Conservation (phyloP, 768 basidiomycete species). For the Phanerochaete carnosa region DNA sequence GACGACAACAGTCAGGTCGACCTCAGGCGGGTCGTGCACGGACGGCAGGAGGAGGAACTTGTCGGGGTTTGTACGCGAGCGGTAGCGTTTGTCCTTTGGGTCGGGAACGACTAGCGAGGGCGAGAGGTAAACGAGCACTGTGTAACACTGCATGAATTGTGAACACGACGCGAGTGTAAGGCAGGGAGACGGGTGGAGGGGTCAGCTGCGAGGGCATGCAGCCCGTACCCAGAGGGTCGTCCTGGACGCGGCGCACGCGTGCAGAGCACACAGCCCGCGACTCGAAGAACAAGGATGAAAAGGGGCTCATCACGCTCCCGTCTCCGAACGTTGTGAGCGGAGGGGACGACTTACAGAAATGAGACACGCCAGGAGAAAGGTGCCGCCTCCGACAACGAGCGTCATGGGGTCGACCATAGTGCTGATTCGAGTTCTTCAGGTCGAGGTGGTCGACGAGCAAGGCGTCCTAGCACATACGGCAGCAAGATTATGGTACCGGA, state of each 20-base stretch:
- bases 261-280: conserved; percentile 44
- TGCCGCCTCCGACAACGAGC: background rate
- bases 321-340: background rate
- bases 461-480: background rate
- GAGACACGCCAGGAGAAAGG: conserved; percentile 17
- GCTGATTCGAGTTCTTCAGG: background rate
- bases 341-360: conserved; percentile 20
- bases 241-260: conserved; percentile 55
- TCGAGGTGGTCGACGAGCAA: background rate
- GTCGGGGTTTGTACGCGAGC: conserved; percentile 49
- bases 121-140: conserved; percentile 69
- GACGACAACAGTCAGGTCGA: conserved; percentile 79
- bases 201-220: conserved; percentile 23
- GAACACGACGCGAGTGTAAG: conserved; percentile 7
- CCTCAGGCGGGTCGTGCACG: conserved; percentile 50
- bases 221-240: conserved; percentile 60
- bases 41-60: conserved; percentile 54
- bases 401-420: background rate
- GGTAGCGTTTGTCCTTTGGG: conserved; percentile 69
- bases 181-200: conserved; percentile 23
- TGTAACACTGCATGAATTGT: conserved; percentile 53
- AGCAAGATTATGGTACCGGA: too few species aligned
- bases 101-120: conserved; percentile 62
- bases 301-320: conserved; percentile 51
- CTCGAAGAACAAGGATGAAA: conserved; percentile 97